Percentiles rank a stretch among this genome's conserved stretches.
Evolutionary conservation across 2,329 filamentous ascomycete species (phyloP).

Genomic region (Arthrobotrys entomopaga): DNA sequence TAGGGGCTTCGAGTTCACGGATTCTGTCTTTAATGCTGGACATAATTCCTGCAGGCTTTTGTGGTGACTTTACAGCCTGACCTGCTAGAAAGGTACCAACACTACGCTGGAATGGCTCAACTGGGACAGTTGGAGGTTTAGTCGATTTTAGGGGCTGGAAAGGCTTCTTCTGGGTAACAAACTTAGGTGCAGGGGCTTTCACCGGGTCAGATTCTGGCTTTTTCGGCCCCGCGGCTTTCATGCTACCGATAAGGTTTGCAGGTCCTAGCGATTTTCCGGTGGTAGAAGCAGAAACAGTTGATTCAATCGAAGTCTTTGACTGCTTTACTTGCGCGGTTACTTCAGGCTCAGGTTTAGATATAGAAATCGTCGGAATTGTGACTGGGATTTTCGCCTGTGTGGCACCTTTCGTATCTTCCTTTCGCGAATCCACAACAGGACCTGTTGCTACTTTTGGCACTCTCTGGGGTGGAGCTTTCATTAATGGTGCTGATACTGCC

Average conservation of each 20-base stretch:
- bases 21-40: conserved; percentile 40
- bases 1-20: conserved; percentile 37
- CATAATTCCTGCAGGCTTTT: neutral
- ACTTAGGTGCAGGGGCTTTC: conserved; percentile 8
- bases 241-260: neutral
- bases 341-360: conserved; percentile 19
- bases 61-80: neutral
- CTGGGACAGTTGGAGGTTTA: conserved; percentile 40
- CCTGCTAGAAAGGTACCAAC: neutral
- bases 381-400: neutral
- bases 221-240: neutral
- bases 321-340: neutral
- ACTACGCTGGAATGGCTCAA: conserved; percentile 33
- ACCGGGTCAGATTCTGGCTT: neutral
- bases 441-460: neutral
- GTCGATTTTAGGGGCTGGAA: conserved; percentile 44
- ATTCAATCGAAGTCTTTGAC: neutral
- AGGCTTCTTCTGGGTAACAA: conserved; percentile 31
- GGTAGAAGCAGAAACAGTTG: neutral
- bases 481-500: neutral
- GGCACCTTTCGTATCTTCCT: neutral
- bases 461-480: neutral
- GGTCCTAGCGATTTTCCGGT: neutral
- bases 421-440: neutral
- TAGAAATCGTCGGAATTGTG: conserved; percentile 6